These are phyloP conservation scores for Trametes punicea DNA, from an alignment of 768 basidiomycete species.

Conservation along the genomic window DNA sequence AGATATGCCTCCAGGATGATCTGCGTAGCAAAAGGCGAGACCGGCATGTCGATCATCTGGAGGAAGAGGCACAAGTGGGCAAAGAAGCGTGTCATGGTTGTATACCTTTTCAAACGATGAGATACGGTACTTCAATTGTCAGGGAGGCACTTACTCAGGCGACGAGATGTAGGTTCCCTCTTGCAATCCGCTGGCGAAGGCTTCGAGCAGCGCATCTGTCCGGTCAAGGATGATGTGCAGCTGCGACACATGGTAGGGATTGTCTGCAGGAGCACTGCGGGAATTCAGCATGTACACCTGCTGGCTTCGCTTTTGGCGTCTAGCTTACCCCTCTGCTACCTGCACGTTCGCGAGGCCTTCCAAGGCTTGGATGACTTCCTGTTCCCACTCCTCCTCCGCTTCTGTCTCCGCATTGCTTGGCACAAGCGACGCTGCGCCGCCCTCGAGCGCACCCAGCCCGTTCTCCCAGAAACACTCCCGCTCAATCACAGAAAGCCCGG, in stretches of 20 bases:
- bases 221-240: slow-evolving; percentile 71
- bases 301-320: neutral
- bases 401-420: slow-evolving; percentile 18
- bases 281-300: neutral
- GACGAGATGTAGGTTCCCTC: slow-evolving; percentile 49
- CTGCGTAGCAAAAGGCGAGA: slow-evolving; percentile 75
- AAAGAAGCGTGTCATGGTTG: slow-evolving; percentile 82
- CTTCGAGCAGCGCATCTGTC: slow-evolving; percentile 65
- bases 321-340: slow-evolving; percentile 61
- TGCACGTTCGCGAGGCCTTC: slow-evolving; percentile 54
- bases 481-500: slow-evolving; percentile 32
- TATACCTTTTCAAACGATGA: slow-evolving; percentile 45
- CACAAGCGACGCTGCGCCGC: slow-evolving; percentile 22
- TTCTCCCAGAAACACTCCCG: slow-evolving; percentile 80
- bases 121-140: slow-evolving; percentile 13
- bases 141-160: slow-evolving; percentile 48
- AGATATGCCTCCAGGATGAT: slow-evolving; percentile 86
- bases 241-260: slow-evolving; percentile 82
- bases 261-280: slow-evolving; percentile 54
- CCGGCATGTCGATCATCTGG: slow-evolving; percentile 71
- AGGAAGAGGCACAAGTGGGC: slow-evolving; percentile 90
- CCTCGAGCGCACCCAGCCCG: slow-evolving; percentile 44
- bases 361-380: slow-evolving; percentile 56
- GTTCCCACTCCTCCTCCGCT: slow-evolving; percentile 51
- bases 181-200: slow-evolving; percentile 57